Evolutionary conservation across 768 basidiomycete species (phyloP).

Genomic region (Boletus pseudopeckii): DNA sequence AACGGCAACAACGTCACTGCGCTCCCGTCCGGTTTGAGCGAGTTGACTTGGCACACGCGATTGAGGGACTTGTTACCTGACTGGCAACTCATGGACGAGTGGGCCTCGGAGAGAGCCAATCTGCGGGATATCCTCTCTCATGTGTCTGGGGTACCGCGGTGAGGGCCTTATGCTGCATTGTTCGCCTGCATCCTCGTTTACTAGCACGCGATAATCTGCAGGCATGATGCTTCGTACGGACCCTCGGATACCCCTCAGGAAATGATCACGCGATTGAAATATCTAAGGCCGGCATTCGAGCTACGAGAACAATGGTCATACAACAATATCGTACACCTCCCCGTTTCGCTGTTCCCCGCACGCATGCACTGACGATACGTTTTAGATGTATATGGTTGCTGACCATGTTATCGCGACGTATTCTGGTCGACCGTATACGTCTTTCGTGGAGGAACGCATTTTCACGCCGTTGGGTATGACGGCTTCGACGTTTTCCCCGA

Average conservation of each 20-base stretch:
- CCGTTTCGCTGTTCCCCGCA: background rate
- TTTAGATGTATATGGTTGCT: constrained; percentile 39
- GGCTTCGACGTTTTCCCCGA: constrained; percentile 36
- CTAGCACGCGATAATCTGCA: constrained; percentile 2
- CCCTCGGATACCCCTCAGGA: constrained; percentile 26
- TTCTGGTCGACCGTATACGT: constrained; percentile 31
- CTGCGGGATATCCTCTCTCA: constrained; percentile 40
- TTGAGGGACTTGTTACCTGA: constrained; percentile 37
- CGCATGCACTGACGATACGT: too few species aligned
- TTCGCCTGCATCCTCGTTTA: background rate
- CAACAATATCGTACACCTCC: constrained; percentile 33
- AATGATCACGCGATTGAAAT: constrained; percentile 22
- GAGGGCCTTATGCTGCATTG: background rate
- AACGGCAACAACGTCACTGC: constrained; percentile 33
- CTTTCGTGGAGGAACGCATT: constrained; percentile 42
- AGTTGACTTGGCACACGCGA: constrained; percentile 37
- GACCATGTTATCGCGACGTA: constrained; percentile 35
- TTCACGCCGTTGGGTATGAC: constrained; percentile 41
- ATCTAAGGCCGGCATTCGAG: constrained; percentile 33
- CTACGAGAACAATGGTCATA: constrained; percentile 38
- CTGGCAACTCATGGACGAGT: constrained; percentile 41
- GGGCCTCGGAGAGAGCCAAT: constrained; percentile 36
- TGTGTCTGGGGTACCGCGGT: constrained; percentile 40
- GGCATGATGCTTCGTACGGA: constrained; percentile 35
- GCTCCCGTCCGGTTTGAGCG: constrained; percentile 29